These are phyloP conservation scores for Arthrobotrys conoides DNA, from an alignment of 2,329 filamentous ascomycete genomes.

Conservation along the genomic window DNA sequence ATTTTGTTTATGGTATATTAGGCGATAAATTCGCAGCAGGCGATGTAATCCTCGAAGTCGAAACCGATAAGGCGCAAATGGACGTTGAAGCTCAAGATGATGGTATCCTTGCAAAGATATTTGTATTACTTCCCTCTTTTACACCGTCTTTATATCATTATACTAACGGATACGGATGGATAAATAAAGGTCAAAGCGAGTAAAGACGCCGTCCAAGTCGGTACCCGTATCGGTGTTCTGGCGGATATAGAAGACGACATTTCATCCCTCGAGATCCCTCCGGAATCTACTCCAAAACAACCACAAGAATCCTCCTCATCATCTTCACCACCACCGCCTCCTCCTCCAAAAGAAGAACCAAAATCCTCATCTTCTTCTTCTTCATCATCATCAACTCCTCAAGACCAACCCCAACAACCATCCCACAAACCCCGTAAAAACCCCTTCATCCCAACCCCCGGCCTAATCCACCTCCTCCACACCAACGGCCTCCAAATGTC, in stretches of 20 bases:
- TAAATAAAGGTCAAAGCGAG: conserved; percentile 69
- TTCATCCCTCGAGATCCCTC: conserved; percentile 79
- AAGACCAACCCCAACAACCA: too few relatives aligned
- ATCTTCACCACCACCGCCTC: neutral
- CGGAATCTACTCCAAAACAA: conserved; percentile 67
- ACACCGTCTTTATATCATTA: neutral
- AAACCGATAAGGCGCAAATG: conserved; percentile 95
- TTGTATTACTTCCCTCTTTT: conserved; percentile 67
- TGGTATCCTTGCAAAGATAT: conserved; percentile 87
- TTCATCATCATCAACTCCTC: too few relatives aligned
- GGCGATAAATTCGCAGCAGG: conserved; percentile 83
- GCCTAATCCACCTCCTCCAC: conserved; percentile 77
- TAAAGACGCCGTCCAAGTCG: conserved; percentile 82
- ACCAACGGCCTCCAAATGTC: conserved; percentile 81
- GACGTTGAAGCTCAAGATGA: conserved; percentile 94
- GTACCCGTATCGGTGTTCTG: conserved; percentile 83
- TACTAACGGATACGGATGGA: neutral
- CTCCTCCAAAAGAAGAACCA: conserved; percentile 20
- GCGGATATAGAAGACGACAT: conserved; percentile 87
- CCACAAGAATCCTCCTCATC: conserved; percentile 29
- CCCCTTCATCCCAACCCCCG: conserved; percentile 77
- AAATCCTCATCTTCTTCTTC: neutral
- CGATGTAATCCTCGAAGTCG: conserved; percentile 90
- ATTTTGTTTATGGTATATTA: conserved; percentile 62
- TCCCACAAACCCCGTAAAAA: conserved; percentile 63